phyloP scores from a whole-genome alignment of 2,329 filamentous ascomycete species.

The Trichoderma gracile region DNA sequence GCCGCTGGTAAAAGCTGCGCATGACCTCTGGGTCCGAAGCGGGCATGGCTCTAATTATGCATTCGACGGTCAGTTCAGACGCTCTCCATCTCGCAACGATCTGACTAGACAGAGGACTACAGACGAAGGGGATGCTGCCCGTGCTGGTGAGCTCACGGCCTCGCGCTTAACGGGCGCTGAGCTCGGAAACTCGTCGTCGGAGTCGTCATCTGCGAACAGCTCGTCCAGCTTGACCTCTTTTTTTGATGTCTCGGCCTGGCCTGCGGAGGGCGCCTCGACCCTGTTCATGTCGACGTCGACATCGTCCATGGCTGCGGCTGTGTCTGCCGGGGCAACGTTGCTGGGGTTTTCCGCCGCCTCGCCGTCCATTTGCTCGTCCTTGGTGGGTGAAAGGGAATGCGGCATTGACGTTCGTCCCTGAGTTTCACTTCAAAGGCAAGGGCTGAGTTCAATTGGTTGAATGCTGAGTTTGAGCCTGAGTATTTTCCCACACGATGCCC shows the following conservation, averaged over 20 bases:
- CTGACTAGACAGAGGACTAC: slow-evolving; percentile 27
- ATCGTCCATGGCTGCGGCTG: slow-evolving; percentile 26
- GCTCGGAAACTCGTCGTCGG: slow-evolving; percentile 62
- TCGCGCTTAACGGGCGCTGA: slow-evolving; percentile 45
- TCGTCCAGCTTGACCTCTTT: slow-evolving; percentile 58
- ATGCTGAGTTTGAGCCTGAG: background rate
- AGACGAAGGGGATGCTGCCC: slow-evolving; percentile 48
- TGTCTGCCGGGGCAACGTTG: slow-evolving; percentile 33
- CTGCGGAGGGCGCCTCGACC: slow-evolving; percentile 33
- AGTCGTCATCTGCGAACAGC: slow-evolving; percentile 59
- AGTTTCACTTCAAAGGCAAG: too few species aligned
- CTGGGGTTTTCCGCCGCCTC: slow-evolving; percentile 34
- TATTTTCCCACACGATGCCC: background rate
- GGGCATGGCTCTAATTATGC: slow-evolving; percentile 35
- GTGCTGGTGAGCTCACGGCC: slow-evolving; percentile 44
- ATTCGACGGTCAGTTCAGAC: background rate
- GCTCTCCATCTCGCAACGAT: background rate
- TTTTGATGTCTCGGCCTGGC: slow-evolving; percentile 32
- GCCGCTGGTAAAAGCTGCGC: slow-evolving; percentile 89
- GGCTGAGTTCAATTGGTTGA: too few species aligned
- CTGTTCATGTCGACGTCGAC: slow-evolving; percentile 46
- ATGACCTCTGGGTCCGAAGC: slow-evolving; percentile 80
- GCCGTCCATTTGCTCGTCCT: slow-evolving; percentile 42
- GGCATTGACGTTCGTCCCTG: slow-evolving; percentile 42
- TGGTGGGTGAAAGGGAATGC: slow-evolving; percentile 43